Conservation (phyloP, 352 stramenopile genomes). For the Aphanomyces cochlioides region DNA sequence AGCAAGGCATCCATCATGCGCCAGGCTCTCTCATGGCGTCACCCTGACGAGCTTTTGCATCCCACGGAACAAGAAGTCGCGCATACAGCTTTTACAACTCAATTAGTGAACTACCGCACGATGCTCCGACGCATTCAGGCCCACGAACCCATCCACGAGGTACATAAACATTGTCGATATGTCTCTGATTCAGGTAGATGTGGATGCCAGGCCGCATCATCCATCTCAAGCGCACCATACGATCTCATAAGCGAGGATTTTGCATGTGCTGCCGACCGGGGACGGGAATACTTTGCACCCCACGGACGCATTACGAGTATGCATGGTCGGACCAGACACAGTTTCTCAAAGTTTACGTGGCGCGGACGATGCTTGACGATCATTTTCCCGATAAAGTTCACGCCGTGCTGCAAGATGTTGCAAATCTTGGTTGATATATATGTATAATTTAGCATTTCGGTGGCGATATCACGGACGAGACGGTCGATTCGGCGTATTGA, state of each 20-base stretch:
- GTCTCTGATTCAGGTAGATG: slow-evolving; percentile 64
- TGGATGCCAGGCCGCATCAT: slow-evolving; percentile 70
- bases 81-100: slow-evolving; percentile 47
- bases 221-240: slow-evolving; percentile 60
- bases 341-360: slow-evolving; percentile 74
- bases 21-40: slow-evolving; percentile 73
- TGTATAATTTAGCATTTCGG: not conserved
- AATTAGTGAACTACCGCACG: slow-evolving; percentile 70
- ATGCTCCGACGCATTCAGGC: slow-evolving; percentile 82
- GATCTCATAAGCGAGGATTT: slow-evolving; percentile 43
- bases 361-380: slow-evolving; percentile 82
- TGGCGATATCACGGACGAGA: not conserved
- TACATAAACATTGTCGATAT: slow-evolving; percentile 51
- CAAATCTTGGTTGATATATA: not conserved
- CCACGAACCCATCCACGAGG: slow-evolving; percentile 71
- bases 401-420: slow-evolving; percentile 70
- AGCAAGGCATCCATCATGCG: slow-evolving; percentile 76
- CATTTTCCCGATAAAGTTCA: slow-evolving; percentile 88
- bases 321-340: slow-evolving; percentile 54
- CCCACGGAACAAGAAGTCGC: slow-evolving; percentile 34
- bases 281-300: slow-evolving; percentile 75
- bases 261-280: slow-evolving; percentile 81
- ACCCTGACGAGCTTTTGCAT: slow-evolving; percentile 69
- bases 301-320: slow-evolving; percentile 77
- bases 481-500: not conserved